phyloP scores from a whole-genome alignment of 163 green algal genomes.

The Picocystis sp. region DNA sequence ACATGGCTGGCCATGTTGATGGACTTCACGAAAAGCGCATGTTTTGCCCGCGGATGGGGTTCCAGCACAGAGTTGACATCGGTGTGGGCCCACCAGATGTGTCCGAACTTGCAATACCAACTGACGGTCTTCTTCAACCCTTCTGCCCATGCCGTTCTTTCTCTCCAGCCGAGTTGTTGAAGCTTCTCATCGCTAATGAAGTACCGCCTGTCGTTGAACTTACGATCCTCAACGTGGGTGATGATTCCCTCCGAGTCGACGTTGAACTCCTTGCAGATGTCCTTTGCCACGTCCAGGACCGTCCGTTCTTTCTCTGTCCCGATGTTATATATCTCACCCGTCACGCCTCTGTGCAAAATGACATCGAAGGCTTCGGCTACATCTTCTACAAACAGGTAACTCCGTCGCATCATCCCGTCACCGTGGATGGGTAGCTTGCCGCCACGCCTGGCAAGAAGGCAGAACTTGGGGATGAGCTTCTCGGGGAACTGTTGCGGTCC shows the following conservation, averaged over 20 bases:
- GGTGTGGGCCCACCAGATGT: background rate
- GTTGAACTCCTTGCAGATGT: constrained; percentile 47
- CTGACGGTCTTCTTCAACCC: constrained; percentile 71
- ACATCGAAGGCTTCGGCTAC: constrained; percentile 78
- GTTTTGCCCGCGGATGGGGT: too few species aligned
- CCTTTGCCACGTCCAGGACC: constrained; percentile 66
- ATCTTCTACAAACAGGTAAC: constrained; percentile 80
- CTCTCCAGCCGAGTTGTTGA: constrained; percentile 62
- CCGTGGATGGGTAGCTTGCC: constrained; percentile 63
- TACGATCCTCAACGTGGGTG: constrained; percentile 52
- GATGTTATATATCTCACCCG: constrained; percentile 90
- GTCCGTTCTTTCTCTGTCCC: constrained; percentile 76
- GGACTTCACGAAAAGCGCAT: too few species aligned
- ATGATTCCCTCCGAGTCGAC: background rate
- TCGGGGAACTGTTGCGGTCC: constrained; percentile 85
- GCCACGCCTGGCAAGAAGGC: constrained; percentile 56
- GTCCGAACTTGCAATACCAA: constrained; percentile 47
- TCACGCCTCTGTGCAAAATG: constrained; percentile 44
- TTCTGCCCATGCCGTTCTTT: constrained; percentile 64
- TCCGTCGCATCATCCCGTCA: constrained; percentile 33
- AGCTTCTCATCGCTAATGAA: constrained; percentile 86
- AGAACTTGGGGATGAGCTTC: constrained; percentile 79
- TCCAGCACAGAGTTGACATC: too few species aligned
- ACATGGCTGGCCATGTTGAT: too few species aligned
- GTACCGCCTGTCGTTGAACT: constrained; percentile 88